Percentiles rank a stretch among this genome's conserved stretches.
Conservation (phyloP, 1,284 basidiomycete species). For the Ganoderma sinense region DNA sequence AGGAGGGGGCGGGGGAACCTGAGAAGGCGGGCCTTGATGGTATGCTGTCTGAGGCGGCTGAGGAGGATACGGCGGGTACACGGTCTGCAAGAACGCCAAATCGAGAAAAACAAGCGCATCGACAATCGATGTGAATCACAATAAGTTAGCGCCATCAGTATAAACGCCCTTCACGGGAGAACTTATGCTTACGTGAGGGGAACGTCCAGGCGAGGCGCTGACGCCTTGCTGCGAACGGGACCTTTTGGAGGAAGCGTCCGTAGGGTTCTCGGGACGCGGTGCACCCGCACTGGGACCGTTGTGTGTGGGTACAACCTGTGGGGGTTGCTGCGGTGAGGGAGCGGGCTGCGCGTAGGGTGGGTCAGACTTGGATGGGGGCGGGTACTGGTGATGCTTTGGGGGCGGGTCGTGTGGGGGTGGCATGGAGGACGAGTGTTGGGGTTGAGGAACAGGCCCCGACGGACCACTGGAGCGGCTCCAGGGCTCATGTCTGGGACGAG, state of each 20-base stretch:
- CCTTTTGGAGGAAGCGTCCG: slow-evolving; percentile 35
- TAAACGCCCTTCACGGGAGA: slow-evolving; percentile 36
- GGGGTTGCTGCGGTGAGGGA: slow-evolving; percentile 13
- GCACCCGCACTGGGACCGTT: slow-evolving; percentile 25
- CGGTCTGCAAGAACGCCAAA: slow-evolving; percentile 31
- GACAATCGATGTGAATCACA: slow-evolving; percentile 32
- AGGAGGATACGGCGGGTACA: slow-evolving; percentile 39
- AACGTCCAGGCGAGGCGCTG: slow-evolving; percentile 44
- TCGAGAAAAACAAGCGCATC: slow-evolving; percentile 26
- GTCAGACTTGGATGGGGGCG: slow-evolving; percentile 30
- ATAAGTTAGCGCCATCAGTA: slow-evolving; percentile 33
- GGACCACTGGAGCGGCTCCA: slow-evolving; percentile 31
- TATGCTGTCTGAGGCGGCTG: slow-evolving; percentile 38
- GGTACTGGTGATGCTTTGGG: slow-evolving; percentile 21
- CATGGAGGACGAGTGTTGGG: slow-evolving; percentile 29
- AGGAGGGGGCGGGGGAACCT: slow-evolving; percentile 33
- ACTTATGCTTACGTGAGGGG: slow-evolving; percentile 46
- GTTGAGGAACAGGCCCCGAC: slow-evolving; percentile 19
- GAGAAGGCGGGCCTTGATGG: slow-evolving; percentile 33
- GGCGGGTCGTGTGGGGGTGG: slow-evolving; percentile 25
- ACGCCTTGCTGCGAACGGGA: slow-evolving; percentile 41
- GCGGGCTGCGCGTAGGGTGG: slow-evolving; percentile 28
- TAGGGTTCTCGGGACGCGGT: slow-evolving; percentile 31
- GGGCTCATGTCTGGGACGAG: slow-evolving; percentile 35
- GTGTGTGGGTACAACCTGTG: slow-evolving; percentile 21